Conservation (phyloP, 306 rosid species). For the Benincasa hispida region DNA sequence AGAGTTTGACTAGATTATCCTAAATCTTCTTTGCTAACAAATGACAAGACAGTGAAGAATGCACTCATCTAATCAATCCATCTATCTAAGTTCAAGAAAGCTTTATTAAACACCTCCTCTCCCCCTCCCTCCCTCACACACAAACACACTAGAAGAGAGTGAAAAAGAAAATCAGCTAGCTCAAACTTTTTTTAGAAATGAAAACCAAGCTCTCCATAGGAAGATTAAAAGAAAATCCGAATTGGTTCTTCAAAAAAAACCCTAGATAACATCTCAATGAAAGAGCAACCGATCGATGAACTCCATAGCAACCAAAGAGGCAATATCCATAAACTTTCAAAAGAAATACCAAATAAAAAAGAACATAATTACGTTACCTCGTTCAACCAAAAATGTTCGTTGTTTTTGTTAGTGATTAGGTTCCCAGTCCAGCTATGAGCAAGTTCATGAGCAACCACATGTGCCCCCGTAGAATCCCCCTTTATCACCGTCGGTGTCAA, state of each 20-base stretch:
- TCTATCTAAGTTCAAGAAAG: not conserved
- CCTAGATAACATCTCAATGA: not conserved
- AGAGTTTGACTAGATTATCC: not conserved
- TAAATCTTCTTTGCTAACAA: not conserved
- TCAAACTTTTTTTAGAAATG: not conserved
- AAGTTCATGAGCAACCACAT: conserved; percentile 87
- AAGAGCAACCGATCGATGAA: not conserved
- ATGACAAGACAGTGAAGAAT: not conserved
- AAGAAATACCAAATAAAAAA: not conserved
- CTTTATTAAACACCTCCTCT: not conserved
- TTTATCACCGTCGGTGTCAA: conserved; percentile 86
- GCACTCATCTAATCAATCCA: not conserved
- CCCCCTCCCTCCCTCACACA: not conserved
- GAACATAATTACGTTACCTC: conserved; percentile 36
- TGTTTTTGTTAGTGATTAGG: conserved; percentile 77
- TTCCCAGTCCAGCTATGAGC: conserved; percentile 99
- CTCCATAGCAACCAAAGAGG: not conserved
- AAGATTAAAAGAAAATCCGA: not conserved
- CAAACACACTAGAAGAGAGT: not conserved
- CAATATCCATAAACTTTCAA: not conserved
- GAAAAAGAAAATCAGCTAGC: not conserved
- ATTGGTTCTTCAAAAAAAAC: not conserved
- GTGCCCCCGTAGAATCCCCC: conserved; percentile 80
- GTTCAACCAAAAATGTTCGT: conserved; percentile 92
- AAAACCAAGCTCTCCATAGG: not conserved